Conservation (phyloP, 768 basidiomycete genomes). For the Chalciporus piperatus region DNA sequence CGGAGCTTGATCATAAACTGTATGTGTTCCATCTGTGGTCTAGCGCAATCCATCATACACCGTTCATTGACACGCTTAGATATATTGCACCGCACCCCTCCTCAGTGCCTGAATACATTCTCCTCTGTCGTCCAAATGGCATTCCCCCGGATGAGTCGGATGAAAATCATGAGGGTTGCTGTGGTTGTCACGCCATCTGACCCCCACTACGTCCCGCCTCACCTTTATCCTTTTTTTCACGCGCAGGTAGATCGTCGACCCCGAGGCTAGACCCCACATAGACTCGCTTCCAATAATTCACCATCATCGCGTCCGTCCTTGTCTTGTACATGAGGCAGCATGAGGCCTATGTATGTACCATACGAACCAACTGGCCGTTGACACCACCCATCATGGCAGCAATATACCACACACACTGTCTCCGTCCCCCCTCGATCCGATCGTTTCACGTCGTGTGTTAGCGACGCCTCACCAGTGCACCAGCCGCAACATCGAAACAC, state of each 20-base stretch:
- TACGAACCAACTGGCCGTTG: background rate
- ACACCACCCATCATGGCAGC: background rate
- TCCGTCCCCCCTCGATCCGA: background rate
- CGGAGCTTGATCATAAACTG: background rate
- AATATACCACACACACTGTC: background rate
- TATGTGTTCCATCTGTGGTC: background rate
- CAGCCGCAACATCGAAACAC: background rate
- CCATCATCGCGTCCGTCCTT: background rate
- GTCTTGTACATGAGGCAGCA: background rate
- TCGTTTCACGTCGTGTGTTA: background rate
- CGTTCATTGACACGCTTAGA: too few relatives aligned
- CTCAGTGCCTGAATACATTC: background rate
- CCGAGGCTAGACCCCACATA: background rate
- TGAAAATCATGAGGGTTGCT: too few relatives aligned
- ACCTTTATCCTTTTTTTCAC: background rate
- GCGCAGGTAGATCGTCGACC: background rate
- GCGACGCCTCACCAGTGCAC: too few relatives aligned
- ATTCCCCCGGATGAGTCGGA: too few relatives aligned
- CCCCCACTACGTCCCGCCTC: background rate
- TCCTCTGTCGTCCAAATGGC: too few relatives aligned
- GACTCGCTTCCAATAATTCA: too few relatives aligned
- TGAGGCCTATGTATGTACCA: background rate
- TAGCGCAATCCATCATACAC: background rate
- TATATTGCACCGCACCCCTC: background rate
- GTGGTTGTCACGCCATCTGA: too few relatives aligned